A percentile compares a stretch with the other conserved stretches of the same genome.
phyloP scores from a whole-genome alignment of 2,329 filamentous ascomycete genomes.

The Geoglossum cookeanum region DNA sequence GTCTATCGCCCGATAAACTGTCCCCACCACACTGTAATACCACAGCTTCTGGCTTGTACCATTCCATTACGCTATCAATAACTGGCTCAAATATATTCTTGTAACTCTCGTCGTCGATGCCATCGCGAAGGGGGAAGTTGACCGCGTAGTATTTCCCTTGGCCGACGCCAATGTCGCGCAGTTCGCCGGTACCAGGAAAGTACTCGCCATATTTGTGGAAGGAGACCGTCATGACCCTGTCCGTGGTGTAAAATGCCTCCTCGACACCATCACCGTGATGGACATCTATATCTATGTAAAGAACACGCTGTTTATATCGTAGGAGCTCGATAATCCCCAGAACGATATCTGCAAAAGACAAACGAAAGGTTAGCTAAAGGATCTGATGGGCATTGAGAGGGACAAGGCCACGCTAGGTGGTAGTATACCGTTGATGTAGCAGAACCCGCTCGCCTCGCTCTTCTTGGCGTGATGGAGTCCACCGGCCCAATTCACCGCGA shows the following conservation, averaged over 20 bases:
- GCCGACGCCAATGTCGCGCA: constrained; percentile 49
- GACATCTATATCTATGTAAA: constrained; percentile 49
- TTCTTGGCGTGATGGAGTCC: constrained; percentile 30
- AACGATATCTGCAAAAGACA: constrained; percentile 34
- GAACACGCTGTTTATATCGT: constrained; percentile 42
- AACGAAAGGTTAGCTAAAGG: constrained; percentile 8
- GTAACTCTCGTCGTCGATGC: constrained; percentile 48
- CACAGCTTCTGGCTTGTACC: constrained; percentile 46
- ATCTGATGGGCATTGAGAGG: not conserved
- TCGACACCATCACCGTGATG: constrained; percentile 51
- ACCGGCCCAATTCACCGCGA: constrained; percentile 36
- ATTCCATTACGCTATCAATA: constrained; percentile 49
- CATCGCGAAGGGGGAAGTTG: constrained; percentile 50
- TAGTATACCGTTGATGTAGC: constrained; percentile 26
- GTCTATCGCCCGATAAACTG: constrained; percentile 44
- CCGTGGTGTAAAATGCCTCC: constrained; percentile 52
- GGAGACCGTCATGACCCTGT: constrained; percentile 52
- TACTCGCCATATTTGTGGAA: constrained; percentile 60
- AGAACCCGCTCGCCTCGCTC: constrained; percentile 28
- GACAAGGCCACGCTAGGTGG: constrained; percentile 16
- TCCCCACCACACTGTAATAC: constrained; percentile 52
- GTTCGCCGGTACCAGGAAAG: constrained; percentile 50
- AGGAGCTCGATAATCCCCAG: constrained; percentile 46
- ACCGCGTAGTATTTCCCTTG: constrained; percentile 47
- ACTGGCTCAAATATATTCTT: constrained; percentile 50